phyloP scores from a whole-genome alignment of 805 yeast species.

The Cyberlindnera bimundalis region DNA sequence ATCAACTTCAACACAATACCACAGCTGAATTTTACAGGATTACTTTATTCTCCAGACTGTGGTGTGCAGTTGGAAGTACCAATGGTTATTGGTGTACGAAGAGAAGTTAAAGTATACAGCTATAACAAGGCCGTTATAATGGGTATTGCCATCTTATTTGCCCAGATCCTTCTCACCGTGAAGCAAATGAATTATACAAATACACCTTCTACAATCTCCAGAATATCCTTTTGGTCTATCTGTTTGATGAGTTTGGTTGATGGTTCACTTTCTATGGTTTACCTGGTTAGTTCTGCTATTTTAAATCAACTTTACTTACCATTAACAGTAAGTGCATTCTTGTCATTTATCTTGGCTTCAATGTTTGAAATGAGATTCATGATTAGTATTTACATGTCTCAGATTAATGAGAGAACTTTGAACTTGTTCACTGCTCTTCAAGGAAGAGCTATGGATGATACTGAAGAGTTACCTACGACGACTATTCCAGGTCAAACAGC shows the following conservation, averaged over 20 bases:
- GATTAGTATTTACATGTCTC: constrained; percentile 63
- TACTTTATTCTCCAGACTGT: constrained; percentile 88
- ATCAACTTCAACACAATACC: constrained; percentile 51
- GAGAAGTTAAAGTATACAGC: constrained; percentile 40
- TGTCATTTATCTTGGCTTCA: constrained; percentile 65
- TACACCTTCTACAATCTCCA: constrained; percentile 78
- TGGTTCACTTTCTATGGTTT: constrained; percentile 61
- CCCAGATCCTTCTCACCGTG: constrained; percentile 36
- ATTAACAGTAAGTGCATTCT: constrained; percentile 63
- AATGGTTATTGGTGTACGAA: constrained; percentile 49
- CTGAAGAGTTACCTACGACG: constrained; percentile 2
- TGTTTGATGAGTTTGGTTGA: constrained; percentile 64
- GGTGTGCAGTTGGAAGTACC: constrained; percentile 49
- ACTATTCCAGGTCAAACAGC: too few species aligned
- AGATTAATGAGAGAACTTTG: constrained; percentile 67
- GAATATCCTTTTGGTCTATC: constrained; percentile 67
- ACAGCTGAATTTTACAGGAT: constrained; percentile 47
- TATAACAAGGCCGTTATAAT: constrained; percentile 18
- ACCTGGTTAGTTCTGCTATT: constrained; percentile 55
- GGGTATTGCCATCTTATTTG: constrained; percentile 23
- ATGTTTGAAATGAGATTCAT: constrained; percentile 75
- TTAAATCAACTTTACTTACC: constrained; percentile 59
- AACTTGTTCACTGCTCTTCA: constrained; percentile 63
- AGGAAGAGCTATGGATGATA: constrained; percentile 48
- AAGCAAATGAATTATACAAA: constrained; percentile 65